Percentiles rank a stretch among this genome's conserved stretches.
Conservation (phyloP, 805 yeast genomes). For the Ogataea nakhonphanomensis region DNA sequence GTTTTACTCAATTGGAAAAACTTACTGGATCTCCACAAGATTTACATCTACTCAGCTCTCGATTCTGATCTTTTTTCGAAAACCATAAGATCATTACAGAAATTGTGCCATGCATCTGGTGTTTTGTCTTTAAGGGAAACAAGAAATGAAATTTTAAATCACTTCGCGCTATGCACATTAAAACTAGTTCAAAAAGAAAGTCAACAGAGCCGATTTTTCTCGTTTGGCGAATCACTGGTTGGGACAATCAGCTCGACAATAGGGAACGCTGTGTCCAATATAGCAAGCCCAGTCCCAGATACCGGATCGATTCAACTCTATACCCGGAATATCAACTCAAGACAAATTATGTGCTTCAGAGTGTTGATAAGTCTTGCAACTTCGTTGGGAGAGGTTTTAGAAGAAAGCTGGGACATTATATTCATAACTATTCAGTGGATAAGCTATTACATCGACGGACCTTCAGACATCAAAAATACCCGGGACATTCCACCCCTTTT, state of each 20-base stretch:
- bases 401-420: conserved; percentile 61
- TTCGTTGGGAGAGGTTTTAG: conserved; percentile 75
- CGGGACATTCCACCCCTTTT: conserved; percentile 43
- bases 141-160: conserved; percentile 54
- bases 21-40: conserved; percentile 43
- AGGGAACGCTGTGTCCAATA: conserved; percentile 35
- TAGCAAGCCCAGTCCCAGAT: conserved; percentile 13
- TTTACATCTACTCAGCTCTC: conserved; percentile 59
- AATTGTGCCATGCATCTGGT: conserved; percentile 80
- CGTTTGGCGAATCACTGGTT: conserved; percentile 50
- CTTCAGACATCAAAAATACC: conserved; percentile 37
- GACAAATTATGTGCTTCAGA: conserved; percentile 73
- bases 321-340: conserved; percentile 50
- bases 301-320: conserved; percentile 22
- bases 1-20: conserved; percentile 36
- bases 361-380: conserved; percentile 75
- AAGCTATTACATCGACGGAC: conserved; percentile 66
- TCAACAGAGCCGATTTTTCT: conserved; percentile 34
- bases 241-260: conserved; percentile 47
- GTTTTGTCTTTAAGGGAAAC: conserved; percentile 53
- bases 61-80: conserved; percentile 69
- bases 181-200: conserved; percentile 35
- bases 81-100: conserved; percentile 71
- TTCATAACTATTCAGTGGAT: conserved; percentile 74
- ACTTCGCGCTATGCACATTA: conserved; percentile 45